A percentile compares a stretch with the other conserved stretches of the same genome.
phyloP scores from a whole-genome alignment of 345 rosid genomes.

The Jatropha curcas region DNA sequence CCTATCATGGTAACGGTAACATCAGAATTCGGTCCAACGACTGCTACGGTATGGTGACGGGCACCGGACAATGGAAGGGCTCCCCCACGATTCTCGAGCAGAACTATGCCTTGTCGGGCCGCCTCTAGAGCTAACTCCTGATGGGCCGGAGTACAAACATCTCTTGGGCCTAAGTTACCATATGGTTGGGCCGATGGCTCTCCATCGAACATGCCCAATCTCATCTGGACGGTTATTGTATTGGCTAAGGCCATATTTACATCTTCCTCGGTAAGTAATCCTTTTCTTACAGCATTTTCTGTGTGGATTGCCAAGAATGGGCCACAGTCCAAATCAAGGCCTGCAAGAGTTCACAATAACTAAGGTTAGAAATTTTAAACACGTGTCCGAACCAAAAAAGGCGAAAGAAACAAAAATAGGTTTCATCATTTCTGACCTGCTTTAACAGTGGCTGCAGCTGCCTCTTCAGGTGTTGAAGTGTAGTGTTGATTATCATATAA shows the following conservation, averaged over 20 bases:
- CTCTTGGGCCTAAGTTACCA: conserved; percentile 72
- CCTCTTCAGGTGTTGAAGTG: conserved; percentile 75
- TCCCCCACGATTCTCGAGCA: conserved; percentile 51
- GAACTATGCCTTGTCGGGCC: conserved; percentile 81
- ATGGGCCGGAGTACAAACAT: conserved; percentile 77
- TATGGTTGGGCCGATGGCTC: conserved; percentile 65
- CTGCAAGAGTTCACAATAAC: too few species aligned
- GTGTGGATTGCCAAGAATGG: conserved; percentile 76
- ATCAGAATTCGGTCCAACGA: conserved; percentile 91
- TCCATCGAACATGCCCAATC: conserved; percentile 93
- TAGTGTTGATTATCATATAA: conserved; percentile 75
- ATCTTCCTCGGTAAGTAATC: conserved; percentile 48
- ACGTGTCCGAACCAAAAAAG: too few species aligned
- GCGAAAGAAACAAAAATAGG: too few species aligned
- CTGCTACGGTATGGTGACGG: conserved; percentile 65
- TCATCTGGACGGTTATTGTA: conserved; percentile 83
- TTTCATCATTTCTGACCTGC: conserved; percentile 58
- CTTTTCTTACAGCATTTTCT: conserved; percentile 53
- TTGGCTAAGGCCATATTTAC: conserved; percentile 75
- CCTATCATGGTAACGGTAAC: conserved; percentile 94
- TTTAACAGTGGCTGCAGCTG: conserved; percentile 74
- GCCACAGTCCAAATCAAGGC: conserved; percentile 91
- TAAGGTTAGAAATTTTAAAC: too few species aligned
- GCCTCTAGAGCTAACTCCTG: conserved; percentile 77
- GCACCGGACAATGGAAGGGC: conserved; percentile 62